These are phyloP conservation scores for Mycogone perniciosa DNA, from an alignment of 2,329 filamentous ascomycete species.

Conservation along the genomic window DNA sequence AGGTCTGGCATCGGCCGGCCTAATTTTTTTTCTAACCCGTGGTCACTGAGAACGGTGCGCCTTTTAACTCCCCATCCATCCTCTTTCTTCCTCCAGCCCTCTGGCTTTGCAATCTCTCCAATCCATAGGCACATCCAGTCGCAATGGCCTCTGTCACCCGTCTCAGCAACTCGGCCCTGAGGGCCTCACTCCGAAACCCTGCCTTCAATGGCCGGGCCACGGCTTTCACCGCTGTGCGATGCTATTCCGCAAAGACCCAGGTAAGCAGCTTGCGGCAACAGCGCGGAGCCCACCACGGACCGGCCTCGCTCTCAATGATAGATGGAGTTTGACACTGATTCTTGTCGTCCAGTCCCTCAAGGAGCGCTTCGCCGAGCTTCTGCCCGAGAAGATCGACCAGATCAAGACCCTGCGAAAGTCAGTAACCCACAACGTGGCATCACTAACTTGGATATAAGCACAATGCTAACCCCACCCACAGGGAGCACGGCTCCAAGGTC, in stretches of 20 bases:
- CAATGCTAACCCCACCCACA: conserved; percentile 32
- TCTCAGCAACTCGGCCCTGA: conserved; percentile 74
- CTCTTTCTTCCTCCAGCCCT: conserved; percentile 23
- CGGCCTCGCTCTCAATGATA: not conserved
- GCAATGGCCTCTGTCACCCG: conserved; percentile 79
- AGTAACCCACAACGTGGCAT: conserved; percentile 24
- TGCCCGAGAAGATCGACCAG: conserved; percentile 96
- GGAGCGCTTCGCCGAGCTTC: conserved; percentile 93
- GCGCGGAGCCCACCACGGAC: not conserved
- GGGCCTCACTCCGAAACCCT: conserved; percentile 64
- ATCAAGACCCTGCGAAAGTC: conserved; percentile 98
- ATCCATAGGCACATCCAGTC: conserved; percentile 16
- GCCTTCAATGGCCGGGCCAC: conserved; percentile 62
- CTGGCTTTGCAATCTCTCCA: conserved; percentile 11
- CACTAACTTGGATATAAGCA: conserved; percentile 16
- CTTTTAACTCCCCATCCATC: conserved; percentile 30
- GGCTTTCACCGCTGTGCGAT: conserved; percentile 77
- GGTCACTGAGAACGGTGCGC: conserved; percentile 21
- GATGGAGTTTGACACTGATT: conserved; percentile 12
- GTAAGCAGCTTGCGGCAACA: conserved; percentile 40
- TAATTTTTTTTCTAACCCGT: conserved; percentile 20
- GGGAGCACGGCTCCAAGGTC: conserved; percentile 92
- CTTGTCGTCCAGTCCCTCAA: conserved; percentile 68
- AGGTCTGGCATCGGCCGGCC: conserved; percentile 15
- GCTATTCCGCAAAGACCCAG: conserved; percentile 90